These are phyloP conservation scores for Ustilago nuda DNA, from an alignment of 1,284 basidiomycete species.

Conservation along the genomic window DNA sequence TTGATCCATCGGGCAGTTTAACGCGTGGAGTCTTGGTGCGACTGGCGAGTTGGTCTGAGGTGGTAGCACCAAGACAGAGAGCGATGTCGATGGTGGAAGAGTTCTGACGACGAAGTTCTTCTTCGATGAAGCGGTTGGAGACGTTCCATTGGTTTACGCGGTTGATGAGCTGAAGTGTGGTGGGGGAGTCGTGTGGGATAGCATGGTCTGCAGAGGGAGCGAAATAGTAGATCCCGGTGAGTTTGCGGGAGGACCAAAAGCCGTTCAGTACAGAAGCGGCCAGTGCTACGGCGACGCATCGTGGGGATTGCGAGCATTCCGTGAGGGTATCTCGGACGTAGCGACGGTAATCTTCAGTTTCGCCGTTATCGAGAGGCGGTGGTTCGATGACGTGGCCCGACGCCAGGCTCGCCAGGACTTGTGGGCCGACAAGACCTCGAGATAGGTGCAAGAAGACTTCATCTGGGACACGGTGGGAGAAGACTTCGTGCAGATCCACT, in stretches of 20 bases:
- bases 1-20: constrained; percentile 41
- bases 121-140: constrained; percentile 84
- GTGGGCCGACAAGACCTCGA: constrained; percentile 86
- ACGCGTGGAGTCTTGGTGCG: constrained; percentile 59
- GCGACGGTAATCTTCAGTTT: constrained; percentile 90
- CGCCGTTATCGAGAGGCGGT: constrained; percentile 92
- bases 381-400: constrained; percentile 83
- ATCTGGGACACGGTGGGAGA: constrained; percentile 92
- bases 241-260: constrained; percentile 65
- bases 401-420: constrained; percentile 89
- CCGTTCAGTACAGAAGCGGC: constrained; percentile 60
- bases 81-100: constrained; percentile 98
- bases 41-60: constrained; percentile 54
- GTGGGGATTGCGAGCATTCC: constrained; percentile 86
- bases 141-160: constrained; percentile 94
- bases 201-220: constrained; percentile 49
- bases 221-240: constrained; percentile 64
- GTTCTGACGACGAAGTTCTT: constrained; percentile 94
- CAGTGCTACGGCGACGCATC: constrained; percentile 80
- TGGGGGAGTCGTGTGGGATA: constrained; percentile 72
- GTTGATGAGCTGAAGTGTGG: constrained; percentile 87
- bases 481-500: constrained; percentile 90
- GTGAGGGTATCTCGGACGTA: constrained; percentile 97
- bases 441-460: constrained; percentile 97
- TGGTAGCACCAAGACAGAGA: constrained; percentile 89